Conservation (phyloP, 2,329 filamentous ascomycete genomes). For the Diaporthe sp. region DNA sequence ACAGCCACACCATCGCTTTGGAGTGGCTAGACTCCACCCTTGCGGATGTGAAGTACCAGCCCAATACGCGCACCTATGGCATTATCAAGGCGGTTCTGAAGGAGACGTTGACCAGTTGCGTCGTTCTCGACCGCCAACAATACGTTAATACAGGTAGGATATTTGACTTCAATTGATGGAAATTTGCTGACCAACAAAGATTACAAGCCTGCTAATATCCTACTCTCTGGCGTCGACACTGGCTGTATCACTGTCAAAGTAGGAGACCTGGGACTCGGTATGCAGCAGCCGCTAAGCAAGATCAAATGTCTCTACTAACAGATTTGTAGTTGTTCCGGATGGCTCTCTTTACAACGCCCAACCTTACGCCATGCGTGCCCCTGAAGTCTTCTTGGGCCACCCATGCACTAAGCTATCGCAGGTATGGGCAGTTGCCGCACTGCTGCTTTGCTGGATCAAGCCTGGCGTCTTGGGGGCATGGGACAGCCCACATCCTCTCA, state of each 20-base stretch:
- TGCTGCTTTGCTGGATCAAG: slow-evolving; percentile 8
- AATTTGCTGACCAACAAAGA: neutral
- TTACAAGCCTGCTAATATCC: neutral
- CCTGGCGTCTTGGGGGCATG: neutral
- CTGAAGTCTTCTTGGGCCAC: slow-evolving; percentile 1
- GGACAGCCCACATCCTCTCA: neutral
- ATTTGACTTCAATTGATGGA: neutral
- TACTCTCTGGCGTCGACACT: neutral
- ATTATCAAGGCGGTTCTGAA: neutral
- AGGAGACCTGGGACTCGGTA: slow-evolving; percentile 2
- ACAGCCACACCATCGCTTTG: neutral
- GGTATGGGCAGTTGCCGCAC: neutral
- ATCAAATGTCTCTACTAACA: neutral
- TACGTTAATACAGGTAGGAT: neutral
- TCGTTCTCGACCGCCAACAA: neutral
- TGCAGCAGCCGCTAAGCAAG: neutral
- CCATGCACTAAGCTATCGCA: neutral
- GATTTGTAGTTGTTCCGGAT: neutral
- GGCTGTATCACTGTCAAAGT: neutral
- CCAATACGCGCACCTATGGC: neutral
- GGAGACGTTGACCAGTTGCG: neutral
- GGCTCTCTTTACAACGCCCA: neutral
- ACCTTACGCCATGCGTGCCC: neutral
- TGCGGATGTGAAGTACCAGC: slow-evolving; percentile 2
- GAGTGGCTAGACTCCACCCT: neutral